A percentile compares a stretch with the other conserved stretches of the same genome.
phyloP scores from a whole-genome alignment of 1,284 basidiomycete genomes.

The Lentinus polychrous region DNA sequence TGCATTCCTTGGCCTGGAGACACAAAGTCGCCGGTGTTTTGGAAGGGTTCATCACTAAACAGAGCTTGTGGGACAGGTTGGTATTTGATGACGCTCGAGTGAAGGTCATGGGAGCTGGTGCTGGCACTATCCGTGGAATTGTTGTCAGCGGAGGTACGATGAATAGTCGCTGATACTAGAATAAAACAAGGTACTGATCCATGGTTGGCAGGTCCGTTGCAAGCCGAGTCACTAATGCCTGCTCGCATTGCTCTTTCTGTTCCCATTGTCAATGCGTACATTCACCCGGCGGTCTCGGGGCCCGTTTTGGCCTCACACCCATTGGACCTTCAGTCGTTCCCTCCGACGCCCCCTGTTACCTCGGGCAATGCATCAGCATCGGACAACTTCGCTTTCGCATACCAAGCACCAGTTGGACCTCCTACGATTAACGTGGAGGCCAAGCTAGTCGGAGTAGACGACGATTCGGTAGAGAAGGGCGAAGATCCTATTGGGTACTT shows the following conservation, averaged over 20 bases:
- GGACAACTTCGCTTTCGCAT: conserved; percentile 23
- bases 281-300: conserved; percentile 54
- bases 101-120: conserved; percentile 49
- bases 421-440: conserved; percentile 70
- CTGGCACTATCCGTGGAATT: conserved; percentile 51
- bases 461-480: conserved; percentile 53
- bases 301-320: conserved; percentile 70
- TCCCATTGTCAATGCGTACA: conserved; percentile 56
- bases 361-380: conserved; percentile 21
- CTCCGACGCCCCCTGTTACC: conserved; percentile 17
- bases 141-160: conserved; percentile 57
- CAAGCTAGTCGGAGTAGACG: conserved; percentile 59
- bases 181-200: neutral
- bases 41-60: conserved; percentile 67
- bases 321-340: conserved; percentile 68
- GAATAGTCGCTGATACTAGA: neutral
- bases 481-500: conserved; percentile 28
- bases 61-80: conserved; percentile 72
- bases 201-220: conserved; percentile 26
- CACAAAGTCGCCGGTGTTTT: conserved; percentile 61
- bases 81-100: conserved; percentile 63
- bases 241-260: conserved; percentile 65
- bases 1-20: conserved; percentile 58
- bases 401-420: conserved; percentile 57
- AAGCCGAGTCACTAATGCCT: conserved; percentile 41